Conservation (phyloP, 2,329 filamentous ascomycete genomes). For the Escovopsis weberi region DNA sequence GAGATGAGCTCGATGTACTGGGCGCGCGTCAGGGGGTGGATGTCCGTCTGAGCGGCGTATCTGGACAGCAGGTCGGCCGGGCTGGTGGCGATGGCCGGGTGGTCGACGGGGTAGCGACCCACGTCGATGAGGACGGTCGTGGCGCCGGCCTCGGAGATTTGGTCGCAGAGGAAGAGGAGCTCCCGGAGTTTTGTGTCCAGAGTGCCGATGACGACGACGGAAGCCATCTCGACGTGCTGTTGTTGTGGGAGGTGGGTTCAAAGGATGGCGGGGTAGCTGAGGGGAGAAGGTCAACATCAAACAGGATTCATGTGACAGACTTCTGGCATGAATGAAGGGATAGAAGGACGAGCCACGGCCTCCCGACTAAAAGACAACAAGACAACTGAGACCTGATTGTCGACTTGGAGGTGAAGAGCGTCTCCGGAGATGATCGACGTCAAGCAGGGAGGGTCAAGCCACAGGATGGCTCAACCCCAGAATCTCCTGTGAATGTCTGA, state of each 20-base stretch:
- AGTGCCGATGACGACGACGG: constrained; percentile 43
- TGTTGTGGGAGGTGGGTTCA: neutral
- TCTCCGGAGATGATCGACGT: no score
- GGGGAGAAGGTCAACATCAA: neutral
- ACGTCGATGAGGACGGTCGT: constrained; percentile 23
- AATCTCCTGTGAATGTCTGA: no score
- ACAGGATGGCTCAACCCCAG: no score
- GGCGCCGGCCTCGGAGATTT: constrained; percentile 21
- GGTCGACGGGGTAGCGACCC: constrained; percentile 28
- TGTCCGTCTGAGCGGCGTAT: constrained; percentile 17
- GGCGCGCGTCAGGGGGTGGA: constrained; percentile 30
- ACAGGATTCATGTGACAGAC: neutral
- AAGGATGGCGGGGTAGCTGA: neutral
- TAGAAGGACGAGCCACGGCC: no score
- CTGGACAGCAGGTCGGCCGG: constrained; percentile 18
- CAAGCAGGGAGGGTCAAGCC: no score
- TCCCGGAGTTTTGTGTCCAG: constrained; percentile 51
- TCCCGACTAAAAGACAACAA: no score
- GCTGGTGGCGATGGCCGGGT: constrained; percentile 32
- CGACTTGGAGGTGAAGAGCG: no score
- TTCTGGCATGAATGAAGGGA: no score
- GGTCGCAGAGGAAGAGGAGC: constrained; percentile 36
- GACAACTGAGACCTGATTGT: no score
- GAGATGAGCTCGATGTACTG: constrained; percentile 45
- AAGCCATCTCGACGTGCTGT: constrained; percentile 12